A percentile compares a stretch with the other conserved stretches of the same genome.
phyloP scores from a whole-genome alignment of 768 basidiomycete species.

The Epithele typhae region DNA sequence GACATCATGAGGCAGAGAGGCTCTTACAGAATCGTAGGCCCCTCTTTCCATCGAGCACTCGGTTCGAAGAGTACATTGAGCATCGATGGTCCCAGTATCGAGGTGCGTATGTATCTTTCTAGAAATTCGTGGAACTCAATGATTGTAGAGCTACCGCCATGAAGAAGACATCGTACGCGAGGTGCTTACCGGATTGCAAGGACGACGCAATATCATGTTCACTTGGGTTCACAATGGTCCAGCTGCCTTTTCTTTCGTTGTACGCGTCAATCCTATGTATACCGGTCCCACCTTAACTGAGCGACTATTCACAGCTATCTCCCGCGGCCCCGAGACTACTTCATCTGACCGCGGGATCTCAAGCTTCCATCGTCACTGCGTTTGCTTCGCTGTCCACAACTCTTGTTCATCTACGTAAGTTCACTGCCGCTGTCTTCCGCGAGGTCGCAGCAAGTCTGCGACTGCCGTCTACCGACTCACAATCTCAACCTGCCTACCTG shows the following conservation, averaged over 20 bases:
- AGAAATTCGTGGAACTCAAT: no score
- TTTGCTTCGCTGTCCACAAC: conserved; percentile 59
- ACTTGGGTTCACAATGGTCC: conserved; percentile 23
- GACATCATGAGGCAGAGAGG: background rate
- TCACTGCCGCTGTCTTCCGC: conserved; percentile 47
- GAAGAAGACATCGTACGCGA: conserved; percentile 79
- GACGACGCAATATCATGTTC: conserved; percentile 58
- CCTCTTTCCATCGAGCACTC: conserved; percentile 37
- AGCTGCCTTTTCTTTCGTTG: conserved; percentile 31
- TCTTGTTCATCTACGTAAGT: conserved; percentile 58
- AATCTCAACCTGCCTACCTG: conserved; percentile 2
- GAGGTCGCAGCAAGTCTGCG: conserved; percentile 20
- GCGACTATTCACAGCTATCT: conserved; percentile 34
- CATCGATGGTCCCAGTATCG: conserved; percentile 37
- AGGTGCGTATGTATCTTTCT: conserved; percentile 29
- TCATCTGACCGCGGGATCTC: conserved; percentile 65
- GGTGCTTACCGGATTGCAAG: conserved; percentile 71
- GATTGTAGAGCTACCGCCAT: conserved; percentile 56
- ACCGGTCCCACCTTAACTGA: background rate
- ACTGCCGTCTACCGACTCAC: conserved; percentile 6
- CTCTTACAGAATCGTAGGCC: conserved; percentile 31
- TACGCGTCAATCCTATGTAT: conserved; percentile 8
- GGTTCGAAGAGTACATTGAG: conserved; percentile 34
- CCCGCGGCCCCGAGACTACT: conserved; percentile 53
- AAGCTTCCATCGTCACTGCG: conserved; percentile 56